Base-by-base conservation (phyloP, 768 basidiomycete species). In the Pilatotrama ljubarskyi region DNA sequence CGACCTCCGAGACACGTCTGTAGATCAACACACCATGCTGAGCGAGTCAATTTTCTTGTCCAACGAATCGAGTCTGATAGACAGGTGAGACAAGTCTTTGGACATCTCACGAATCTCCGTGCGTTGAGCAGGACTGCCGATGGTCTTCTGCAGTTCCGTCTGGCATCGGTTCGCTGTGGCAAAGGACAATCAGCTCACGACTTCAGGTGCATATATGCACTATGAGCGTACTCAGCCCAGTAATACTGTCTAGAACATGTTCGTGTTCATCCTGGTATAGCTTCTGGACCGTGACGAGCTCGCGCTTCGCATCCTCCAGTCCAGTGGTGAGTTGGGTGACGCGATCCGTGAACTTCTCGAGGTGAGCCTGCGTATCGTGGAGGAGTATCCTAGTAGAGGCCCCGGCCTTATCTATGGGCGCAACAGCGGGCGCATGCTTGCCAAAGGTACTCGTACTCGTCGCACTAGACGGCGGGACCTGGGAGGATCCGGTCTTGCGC, bases 361-460 rank as follows among this genome's bases (percentile, higher is more conserved):
- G 78, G 61, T 85, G 83, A 20, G 80, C 82, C 56, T 90, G 87
- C 0, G 87, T 90, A 68, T 91, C 90, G 63, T 90, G 83, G 20
- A 91, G 74, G 13, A 91, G 78, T 64, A 90, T 80, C 40, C 88
- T 82, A 74, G 86, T 86, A 6, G 89, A 87, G 3, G 88, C 87
- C 13, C 81, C 83, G 10, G 82, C 80, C 64, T 82, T 89, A 73
- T 91, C 88, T 26, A 82, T 64, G 4, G 88, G 74, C 2, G 68
- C 60, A 1, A 72, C 78, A n/a, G 80, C 75, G 7, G 73, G 57
- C 8, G 75, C 70, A 56, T 32, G 69, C 36, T 35, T 70, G 48
- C 15, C 73, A 58, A 14, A 68, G 55, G 56, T 47, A 4, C 25
- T 60, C 3, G 38, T 42, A 13, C 42, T 58, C 4, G 61, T 36